Conservation (phyloP, 106 monocot species). For the Posidonia australis region DNA sequence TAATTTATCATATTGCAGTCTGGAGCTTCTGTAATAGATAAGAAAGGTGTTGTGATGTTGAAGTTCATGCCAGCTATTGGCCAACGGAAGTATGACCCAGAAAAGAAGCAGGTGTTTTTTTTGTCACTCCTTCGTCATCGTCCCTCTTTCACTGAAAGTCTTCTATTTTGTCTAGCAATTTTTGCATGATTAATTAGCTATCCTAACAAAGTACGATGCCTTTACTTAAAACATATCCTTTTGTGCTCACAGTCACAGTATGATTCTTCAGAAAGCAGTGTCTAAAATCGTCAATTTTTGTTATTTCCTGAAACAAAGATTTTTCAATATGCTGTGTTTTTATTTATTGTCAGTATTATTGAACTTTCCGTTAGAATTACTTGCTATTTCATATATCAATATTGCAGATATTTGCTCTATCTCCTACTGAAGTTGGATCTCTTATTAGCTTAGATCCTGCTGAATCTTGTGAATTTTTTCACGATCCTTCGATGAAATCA, state of each 20-base stretch:
- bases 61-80: constrained; percentile 77
- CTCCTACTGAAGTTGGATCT: constrained; percentile 70
- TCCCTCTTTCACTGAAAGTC: background rate
- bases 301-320: too few relatives aligned
- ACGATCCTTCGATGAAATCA: constrained; percentile 89
- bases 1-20: constrained; percentile 27
- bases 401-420: constrained; percentile 57
- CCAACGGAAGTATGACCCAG: constrained; percentile 61
- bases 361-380: background rate
- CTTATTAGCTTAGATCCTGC: constrained; percentile 63
- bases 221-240: too few relatives aligned
- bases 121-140: too few relatives aligned
- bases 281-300: too few relatives aligned
- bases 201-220: too few relatives aligned
- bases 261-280: too few relatives aligned
- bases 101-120: constrained; percentile 80
- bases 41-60: constrained; percentile 54
- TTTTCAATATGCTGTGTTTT: too few relatives aligned
- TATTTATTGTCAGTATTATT: background rate
- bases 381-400: background rate
- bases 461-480: constrained; percentile 83
- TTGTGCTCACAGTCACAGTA: too few relatives aligned
- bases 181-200: too few relatives aligned
- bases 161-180: too few relatives aligned
- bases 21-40: constrained; percentile 32